Percentiles rank a stretch among this genome's conserved stretches.
Evolutionary conservation across 139 green algal genomes (phyloP).

Genomic region (Micractinium sp.): DNA sequence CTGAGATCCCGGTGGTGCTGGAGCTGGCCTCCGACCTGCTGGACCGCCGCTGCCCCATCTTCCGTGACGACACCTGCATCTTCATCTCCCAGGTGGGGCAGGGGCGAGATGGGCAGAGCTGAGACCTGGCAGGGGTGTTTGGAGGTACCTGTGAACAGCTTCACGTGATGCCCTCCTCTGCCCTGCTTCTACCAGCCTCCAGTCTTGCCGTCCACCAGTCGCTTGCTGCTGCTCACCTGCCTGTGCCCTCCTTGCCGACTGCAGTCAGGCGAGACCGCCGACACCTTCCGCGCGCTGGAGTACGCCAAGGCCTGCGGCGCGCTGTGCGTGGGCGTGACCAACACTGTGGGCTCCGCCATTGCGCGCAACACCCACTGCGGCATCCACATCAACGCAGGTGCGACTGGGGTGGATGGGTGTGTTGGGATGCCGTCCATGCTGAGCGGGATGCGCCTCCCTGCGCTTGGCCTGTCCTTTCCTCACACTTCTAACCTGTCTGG

Average conservation of each 20-base stretch:
- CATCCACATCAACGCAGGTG: slow-evolving; percentile 79
- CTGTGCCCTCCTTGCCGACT: not conserved
- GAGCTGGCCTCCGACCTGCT: slow-evolving; percentile 80
- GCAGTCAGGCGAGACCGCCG: slow-evolving; percentile 79
- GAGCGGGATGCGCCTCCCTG: too few species aligned
- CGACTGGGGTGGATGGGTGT: not conserved
- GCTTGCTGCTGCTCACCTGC: not conserved
- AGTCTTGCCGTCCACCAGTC: not conserved
- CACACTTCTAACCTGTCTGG: too few species aligned
- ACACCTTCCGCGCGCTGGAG: slow-evolving; percentile 74
- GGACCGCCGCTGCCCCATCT: slow-evolving; percentile 68
- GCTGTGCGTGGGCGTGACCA: slow-evolving; percentile 83
- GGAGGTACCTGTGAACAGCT: not conserved
- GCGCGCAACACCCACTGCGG: slow-evolving; percentile 75
- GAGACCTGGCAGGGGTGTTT: not conserved
- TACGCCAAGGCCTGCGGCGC: slow-evolving; percentile 68
- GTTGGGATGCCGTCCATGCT: not conserved
- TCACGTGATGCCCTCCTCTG: not conserved
- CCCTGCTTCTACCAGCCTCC: not conserved
- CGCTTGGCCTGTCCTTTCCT: too few species aligned
- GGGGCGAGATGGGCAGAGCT: not conserved
- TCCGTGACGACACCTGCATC: slow-evolving; percentile 77
- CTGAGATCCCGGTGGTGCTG: slow-evolving; percentile 64
- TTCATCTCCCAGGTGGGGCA: slow-evolving; percentile 59
- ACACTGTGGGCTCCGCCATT: slow-evolving; percentile 85